These are phyloP conservation scores for Thymus quinquecostatus DNA, from an alignment of 257 asterid genomes.

Conservation along the genomic window DNA sequence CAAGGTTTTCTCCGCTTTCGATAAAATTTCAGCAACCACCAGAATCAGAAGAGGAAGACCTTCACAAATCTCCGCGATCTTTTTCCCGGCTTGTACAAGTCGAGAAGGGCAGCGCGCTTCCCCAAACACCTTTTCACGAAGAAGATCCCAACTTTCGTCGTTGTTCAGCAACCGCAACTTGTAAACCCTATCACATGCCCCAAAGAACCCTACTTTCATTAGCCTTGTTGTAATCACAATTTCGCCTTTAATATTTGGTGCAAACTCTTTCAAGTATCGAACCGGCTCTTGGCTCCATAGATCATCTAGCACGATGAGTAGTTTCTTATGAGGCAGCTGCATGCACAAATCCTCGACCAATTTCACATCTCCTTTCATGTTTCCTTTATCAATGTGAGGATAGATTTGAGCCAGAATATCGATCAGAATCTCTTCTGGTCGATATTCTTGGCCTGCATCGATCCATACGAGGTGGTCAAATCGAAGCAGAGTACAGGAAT, in stretches of 20 bases:
- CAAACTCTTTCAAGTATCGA: neutral
- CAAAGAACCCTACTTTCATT: neutral
- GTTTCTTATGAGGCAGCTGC: neutral
- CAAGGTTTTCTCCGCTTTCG: neutral
- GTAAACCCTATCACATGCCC: neutral
- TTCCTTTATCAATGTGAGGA: neutral
- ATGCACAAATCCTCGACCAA: neutral
- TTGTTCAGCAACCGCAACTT: neutral
- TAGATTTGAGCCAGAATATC: neutral
- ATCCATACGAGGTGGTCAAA: neutral
- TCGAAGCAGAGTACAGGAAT: neutral
- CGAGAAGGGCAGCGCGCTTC: neutral
- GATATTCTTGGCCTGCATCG: neutral
- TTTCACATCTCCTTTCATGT: neutral
- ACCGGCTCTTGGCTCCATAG: neutral
- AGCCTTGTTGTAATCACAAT: slow-evolving; percentile 9
- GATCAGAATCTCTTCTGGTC: neutral
- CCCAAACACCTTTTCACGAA: neutral
- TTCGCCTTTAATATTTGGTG: neutral
- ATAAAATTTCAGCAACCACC: neutral
- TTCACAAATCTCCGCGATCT: slow-evolving; percentile 22
- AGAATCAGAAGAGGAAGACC: slow-evolving; percentile 24
- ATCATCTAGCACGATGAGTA: slow-evolving; percentile 1
- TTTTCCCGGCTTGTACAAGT: neutral
- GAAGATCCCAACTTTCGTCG: slow-evolving; percentile 14